Evolutionary conservation across 2,329 filamentous ascomycete species (phyloP).

Genomic region (Chaetomiaceae sp.): DNA sequence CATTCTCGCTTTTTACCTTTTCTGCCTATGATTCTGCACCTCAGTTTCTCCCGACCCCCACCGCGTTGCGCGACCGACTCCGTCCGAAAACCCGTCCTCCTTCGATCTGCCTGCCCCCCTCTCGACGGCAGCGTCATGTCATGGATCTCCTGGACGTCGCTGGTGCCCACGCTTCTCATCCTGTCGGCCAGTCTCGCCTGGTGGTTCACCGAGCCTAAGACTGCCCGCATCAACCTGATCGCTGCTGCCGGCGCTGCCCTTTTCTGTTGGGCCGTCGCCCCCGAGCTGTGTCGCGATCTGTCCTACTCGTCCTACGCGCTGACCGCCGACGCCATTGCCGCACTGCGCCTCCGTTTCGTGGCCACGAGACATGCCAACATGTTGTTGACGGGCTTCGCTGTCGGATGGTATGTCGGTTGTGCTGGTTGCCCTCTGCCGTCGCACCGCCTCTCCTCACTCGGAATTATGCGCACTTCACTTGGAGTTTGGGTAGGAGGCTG

Average conservation of each 20-base stretch:
- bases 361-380: slow-evolving; percentile 47
- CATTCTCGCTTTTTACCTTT: slow-evolving; percentile 14
- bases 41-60: slow-evolving; percentile 13
- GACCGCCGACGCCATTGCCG: slow-evolving; percentile 31
- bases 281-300: slow-evolving; percentile 34
- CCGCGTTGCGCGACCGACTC: too few species aligned
- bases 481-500: slow-evolving; percentile 7
- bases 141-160: slow-evolving; percentile 43
- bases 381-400: slow-evolving; percentile 47
- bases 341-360: slow-evolving; percentile 42
- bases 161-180: slow-evolving; percentile 40
- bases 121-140: slow-evolving; percentile 38
- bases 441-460: too few species aligned
- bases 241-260: slow-evolving; percentile 35
- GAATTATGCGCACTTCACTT: not conserved
- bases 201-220: slow-evolving; percentile 41
- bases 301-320: slow-evolving; percentile 31
- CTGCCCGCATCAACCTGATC: slow-evolving; percentile 37
- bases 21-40: slow-evolving; percentile 13
- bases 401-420: slow-evolving; percentile 43
- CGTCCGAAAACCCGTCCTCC: too few species aligned
- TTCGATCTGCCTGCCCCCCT: slow-evolving; percentile 7
- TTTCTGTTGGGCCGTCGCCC: slow-evolving; percentile 38
- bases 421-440: not conserved
- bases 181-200: slow-evolving; percentile 37